Base-by-base conservation (phyloP, 345 rosid species). In the Nasturtium officinale region DNA sequence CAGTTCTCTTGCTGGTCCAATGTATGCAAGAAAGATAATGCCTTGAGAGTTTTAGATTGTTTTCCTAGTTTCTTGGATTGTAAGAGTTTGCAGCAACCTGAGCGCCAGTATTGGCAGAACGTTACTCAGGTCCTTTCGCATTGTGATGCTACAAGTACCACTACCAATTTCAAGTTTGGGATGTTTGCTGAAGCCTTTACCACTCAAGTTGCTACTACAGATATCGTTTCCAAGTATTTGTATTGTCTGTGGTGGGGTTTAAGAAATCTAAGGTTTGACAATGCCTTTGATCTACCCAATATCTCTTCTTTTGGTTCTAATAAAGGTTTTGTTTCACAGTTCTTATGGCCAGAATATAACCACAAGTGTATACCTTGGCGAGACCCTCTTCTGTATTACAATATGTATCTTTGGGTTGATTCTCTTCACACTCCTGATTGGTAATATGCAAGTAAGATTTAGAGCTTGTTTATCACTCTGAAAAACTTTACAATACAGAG, bases 201-300 rank as follows among this genome's bases (percentile, higher is more conserved):
- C 3, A 83, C 74, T 58, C 71, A 85, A 21, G 96, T 87, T 48
- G 96, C 92, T 46, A 78, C 86, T 0, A 63, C 86, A 10, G 68
- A 72, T 54, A 82, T 90, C 17, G 61, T 82, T 28, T 78, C 78
- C 32, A 90, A 90, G 75, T 87, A 87, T 69, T 67, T 92, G 48
- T 92, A 88, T 50, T 90, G 96, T 46, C 95, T 92, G 37, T 90
- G 98, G 96, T 92, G 96, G 98, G 98, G 98, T 65, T 75, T 92
- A 33, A 84, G 87, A 82, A 92, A 84, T 81, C 65, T 88, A 57
- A 90, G 96, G 98, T 89, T 78, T 60, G 54, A 6, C 4, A 59
- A 0, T 42, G 7, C 48, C 65, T 62, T 69, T 63, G 25, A 38
- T 35, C 40, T 38, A 48, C 64, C 29, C 18, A 25, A 3, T 1